These are phyloP conservation scores for Colletotrichum musicola DNA, from an alignment of 2,329 filamentous ascomycete genomes.

Conservation along the genomic window DNA sequence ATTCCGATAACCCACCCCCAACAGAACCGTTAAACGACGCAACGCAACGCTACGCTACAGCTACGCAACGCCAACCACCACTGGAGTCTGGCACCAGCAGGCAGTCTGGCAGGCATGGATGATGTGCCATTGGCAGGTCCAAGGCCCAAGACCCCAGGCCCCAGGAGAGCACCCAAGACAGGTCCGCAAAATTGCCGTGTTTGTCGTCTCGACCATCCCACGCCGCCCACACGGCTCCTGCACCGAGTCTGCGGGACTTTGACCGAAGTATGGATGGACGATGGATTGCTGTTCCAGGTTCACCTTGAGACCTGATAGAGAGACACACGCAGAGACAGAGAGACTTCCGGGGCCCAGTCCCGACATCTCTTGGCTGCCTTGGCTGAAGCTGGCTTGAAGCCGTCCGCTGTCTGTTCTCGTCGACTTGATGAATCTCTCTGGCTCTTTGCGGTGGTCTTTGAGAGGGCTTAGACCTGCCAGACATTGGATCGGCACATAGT, in stretches of 20 bases:
- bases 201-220: conserved; percentile 24
- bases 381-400: conserved; percentile 30
- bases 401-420: conserved; percentile 17
- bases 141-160: neutral
- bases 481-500: too few relatives aligned
- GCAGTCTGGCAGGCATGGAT: conserved; percentile 1
- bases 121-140: conserved; percentile 6
- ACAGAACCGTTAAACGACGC: conserved; percentile 12
- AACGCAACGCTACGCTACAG: neutral
- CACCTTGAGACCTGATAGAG: conserved; percentile 7
- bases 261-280: conserved; percentile 28
- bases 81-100: neutral
- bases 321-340: neutral
- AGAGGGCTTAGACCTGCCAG: too few relatives aligned
- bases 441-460: neutral
- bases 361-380: conserved; percentile 31
- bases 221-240: conserved; percentile 35
- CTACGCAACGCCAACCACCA: neutral
- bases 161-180: neutral
- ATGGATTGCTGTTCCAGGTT: conserved; percentile 30
- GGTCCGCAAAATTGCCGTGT: conserved; percentile 38
- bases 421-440: neutral
- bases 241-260: conserved; percentile 37
- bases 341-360: conserved; percentile 28
- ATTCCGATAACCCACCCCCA: conserved; percentile 7